Conservation (phyloP, 2,329 filamentous ascomycete species). For the Microsporum audouinii region DNA sequence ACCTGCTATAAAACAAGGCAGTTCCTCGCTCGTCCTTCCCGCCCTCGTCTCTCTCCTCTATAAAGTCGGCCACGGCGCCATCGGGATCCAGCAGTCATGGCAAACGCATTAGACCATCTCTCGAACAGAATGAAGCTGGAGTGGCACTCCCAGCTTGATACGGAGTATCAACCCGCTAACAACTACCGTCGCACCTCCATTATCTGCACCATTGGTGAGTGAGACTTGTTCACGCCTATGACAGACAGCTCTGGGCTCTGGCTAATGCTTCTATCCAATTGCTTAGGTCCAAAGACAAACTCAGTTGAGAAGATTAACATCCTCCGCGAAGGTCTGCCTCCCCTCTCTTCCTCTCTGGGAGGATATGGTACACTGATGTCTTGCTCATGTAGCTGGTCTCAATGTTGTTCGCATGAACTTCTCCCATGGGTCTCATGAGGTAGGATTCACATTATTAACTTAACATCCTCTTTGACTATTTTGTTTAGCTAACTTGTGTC, state of each 20-base stretch:
- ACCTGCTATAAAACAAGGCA: not conserved
- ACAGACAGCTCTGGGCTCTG: not conserved
- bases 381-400: conserved; percentile 54
- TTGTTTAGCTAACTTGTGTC: not conserved
- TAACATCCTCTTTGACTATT: not conserved
- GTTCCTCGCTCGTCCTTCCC: not conserved
- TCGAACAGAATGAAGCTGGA: conserved; percentile 60
- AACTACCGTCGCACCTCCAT: conserved; percentile 96
- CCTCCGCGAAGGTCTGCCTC: conserved; percentile 54
- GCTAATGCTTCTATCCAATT: not conserved
- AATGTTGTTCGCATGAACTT: conserved; percentile 99
- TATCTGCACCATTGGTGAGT: conserved; percentile 85
- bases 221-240: not conserved
- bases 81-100: conserved; percentile 36
- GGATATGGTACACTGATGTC: not conserved
- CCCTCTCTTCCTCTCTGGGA: not conserved
- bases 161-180: conserved; percentile 71
- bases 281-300: conserved; percentile 84
- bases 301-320: conserved; percentile 93
- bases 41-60: conserved; percentile 2
- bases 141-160: conserved; percentile 71
- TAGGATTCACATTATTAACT: conserved; percentile 20
- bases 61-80: not conserved
- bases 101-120: conserved; percentile 75
- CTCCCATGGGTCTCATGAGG: conserved; percentile 79